Percentiles rank a stretch among this genome's conserved stretches.
These are phyloP conservation scores for Fusarium sp. DNA, from an alignment of 2,329 filamentous ascomycete species.

Conservation along the genomic window DNA sequence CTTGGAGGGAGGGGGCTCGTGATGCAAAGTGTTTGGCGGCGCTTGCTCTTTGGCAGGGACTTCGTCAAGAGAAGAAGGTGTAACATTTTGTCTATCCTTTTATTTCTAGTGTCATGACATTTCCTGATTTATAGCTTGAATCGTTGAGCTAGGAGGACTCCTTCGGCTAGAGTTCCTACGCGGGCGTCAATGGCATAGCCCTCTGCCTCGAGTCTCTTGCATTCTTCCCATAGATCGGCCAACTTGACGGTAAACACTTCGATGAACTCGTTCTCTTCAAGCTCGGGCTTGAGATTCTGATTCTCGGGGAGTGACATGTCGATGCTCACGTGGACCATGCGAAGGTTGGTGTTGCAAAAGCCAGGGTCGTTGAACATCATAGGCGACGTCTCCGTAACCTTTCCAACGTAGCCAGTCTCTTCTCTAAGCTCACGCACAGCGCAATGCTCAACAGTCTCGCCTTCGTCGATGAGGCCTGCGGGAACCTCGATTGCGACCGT, in stretches of 20 bases:
- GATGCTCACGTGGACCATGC: slow-evolving; percentile 79
- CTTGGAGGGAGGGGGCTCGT: slow-evolving; percentile 68
- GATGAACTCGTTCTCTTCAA: slow-evolving; percentile 87
- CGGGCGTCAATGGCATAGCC: slow-evolving; percentile 85
- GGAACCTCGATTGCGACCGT: slow-evolving; percentile 73
- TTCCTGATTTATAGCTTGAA: slow-evolving; percentile 52
- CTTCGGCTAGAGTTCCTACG: slow-evolving; percentile 82
- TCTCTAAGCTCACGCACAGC: slow-evolving; percentile 74
- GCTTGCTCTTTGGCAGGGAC: slow-evolving; percentile 68
- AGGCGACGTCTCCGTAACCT: slow-evolving; percentile 67
- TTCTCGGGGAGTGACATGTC: slow-evolving; percentile 78
- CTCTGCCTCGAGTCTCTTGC: slow-evolving; percentile 73
- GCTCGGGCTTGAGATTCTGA: slow-evolving; percentile 73
- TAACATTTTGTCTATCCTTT: slow-evolving; percentile 30
- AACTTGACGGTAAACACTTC: slow-evolving; percentile 80
- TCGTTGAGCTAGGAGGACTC: slow-evolving; percentile 77
- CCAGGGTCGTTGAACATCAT: slow-evolving; percentile 76
- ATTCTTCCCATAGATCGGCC: slow-evolving; percentile 72
- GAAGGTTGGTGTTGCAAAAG: slow-evolving; percentile 75
- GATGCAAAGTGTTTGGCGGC: slow-evolving; percentile 72
- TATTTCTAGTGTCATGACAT: neutral
- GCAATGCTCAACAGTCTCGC: slow-evolving; percentile 70
- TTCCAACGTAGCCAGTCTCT: slow-evolving; percentile 74
- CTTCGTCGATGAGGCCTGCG: slow-evolving; percentile 72
- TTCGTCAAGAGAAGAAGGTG: slow-evolving; percentile 61